Evolutionary conservation across 176 grass and related monocot species (phyloP), one percentile per base, ranked within the genome.

Genomic region (Pharus latifolius): DNA sequence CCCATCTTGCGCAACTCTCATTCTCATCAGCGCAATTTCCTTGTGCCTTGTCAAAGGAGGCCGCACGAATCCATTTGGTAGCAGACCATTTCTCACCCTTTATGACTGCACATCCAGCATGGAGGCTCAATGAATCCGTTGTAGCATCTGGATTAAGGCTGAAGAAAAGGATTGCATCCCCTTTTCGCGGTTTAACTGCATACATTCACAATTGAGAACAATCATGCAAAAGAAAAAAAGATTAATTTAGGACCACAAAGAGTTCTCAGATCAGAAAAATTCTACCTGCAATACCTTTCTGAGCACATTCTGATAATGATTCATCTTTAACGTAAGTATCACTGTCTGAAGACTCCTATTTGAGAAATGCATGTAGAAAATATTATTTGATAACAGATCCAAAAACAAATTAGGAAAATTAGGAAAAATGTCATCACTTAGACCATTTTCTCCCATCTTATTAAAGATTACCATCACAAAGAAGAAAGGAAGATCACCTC

Each of bases 51-150:
- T 94, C 87, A 14, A 91, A 98, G 0, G 84, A 98, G 63, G 81
- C 87, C 16, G 91, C 87, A 0, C 69, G 90, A 28, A 98, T 88
- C 95, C 95, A 98, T 54, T 98, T 98, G 6, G 90, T 98, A 28
- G 95, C 95, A 0, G 75, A 86, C 95, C 90, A 98, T 66, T 94
- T 94, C 82, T 98, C 95, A 2, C 95, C 90, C 34, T 94, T 86
- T 73, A 91, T 72, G 22, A 98, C 82, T 1, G 82, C 58, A 27
- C 95, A 99, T 24, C 90, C 90, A 26, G 82, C 87, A n/a, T 99
- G 95, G 18, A 99, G 90, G 68, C 90, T 94, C 63, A 25, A 50
- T 46, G 84, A 18, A 35, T 99, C 95, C 5, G 82, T 78, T 32
- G 81, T 69, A 22, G 81, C 67, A 72, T 94, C 87, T 6, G 90